phyloP scores from a whole-genome alignment of 2,329 filamentous ascomycete genomes.

The Ilyonectria robusta region DNA sequence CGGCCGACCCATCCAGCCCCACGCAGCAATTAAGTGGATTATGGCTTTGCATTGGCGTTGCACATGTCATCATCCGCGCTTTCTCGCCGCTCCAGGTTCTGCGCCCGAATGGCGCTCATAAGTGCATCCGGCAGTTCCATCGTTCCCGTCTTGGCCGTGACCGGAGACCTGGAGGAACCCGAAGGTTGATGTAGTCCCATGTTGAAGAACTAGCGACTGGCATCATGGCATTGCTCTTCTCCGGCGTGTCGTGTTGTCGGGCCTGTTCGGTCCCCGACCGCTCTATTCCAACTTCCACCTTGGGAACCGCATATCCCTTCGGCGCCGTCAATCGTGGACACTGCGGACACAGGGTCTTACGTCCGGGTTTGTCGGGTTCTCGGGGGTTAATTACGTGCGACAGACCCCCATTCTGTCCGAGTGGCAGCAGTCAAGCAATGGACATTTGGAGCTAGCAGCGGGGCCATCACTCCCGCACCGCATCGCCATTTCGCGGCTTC shows the following conservation, averaged over 20 bases:
- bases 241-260: slow-evolving; percentile 11
- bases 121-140: neutral
- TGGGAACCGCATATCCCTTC: slow-evolving; percentile 10
- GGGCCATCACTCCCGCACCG: slow-evolving; percentile 27
- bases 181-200: neutral
- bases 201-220: neutral
- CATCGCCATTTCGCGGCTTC: slow-evolving; percentile 34
- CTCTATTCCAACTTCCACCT: slow-evolving; percentile 13
- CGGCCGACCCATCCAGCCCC: slow-evolving; percentile 10
- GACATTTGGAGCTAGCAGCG: slow-evolving; percentile 24
- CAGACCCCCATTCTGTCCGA: slow-evolving; percentile 31
- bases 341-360: slow-evolving; percentile 23
- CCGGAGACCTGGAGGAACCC: neutral
- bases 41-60: neutral
- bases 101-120: too few species aligned
- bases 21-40: slow-evolving; percentile 11
- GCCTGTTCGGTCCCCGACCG: slow-evolving; percentile 15
- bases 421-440: slow-evolving; percentile 21
- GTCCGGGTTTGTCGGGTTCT: slow-evolving; percentile 42
- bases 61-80: slow-evolving; percentile 3
- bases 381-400: slow-evolving; percentile 44
- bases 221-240: neutral
- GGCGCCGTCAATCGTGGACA: slow-evolving; percentile 14
- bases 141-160: neutral
- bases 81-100: neutral